A percentile compares a stretch with the other conserved stretches of the same genome.
Evolutionary conservation across 2,329 filamentous ascomycete genomes (phyloP).

Genomic region (Pleurostoma richardsiae): DNA sequence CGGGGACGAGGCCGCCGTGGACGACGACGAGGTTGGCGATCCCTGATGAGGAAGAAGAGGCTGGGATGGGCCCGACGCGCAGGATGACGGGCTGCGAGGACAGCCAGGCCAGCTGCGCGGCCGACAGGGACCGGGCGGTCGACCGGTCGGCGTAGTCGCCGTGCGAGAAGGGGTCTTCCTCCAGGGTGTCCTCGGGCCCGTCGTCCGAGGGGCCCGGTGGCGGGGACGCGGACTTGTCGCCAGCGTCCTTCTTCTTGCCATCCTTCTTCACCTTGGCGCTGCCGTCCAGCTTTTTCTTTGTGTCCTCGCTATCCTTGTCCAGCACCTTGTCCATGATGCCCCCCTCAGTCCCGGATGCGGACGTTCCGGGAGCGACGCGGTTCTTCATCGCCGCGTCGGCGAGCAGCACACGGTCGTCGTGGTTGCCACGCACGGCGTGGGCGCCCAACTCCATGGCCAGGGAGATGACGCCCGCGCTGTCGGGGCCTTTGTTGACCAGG

Average conservation of each 20-base stretch:
- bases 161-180: constrained; percentile 19
- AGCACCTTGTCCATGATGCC: constrained; percentile 10
- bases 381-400: constrained; percentile 40
- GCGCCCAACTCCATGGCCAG: constrained; percentile 69
- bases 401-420: constrained; percentile 82
- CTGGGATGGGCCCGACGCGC: constrained; percentile 57
- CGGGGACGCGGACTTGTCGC: not conserved
- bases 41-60: constrained; percentile 9
- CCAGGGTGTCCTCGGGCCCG: constrained; percentile 3
- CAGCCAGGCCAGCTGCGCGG: constrained; percentile 65
- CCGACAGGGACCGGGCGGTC: constrained; percentile 46
- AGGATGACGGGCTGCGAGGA: constrained; percentile 72
- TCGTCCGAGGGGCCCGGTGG: not conserved
- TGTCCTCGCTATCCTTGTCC: constrained; percentile 15
- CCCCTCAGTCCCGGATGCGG: constrained; percentile 5
- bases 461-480: constrained; percentile 72
- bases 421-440: constrained; percentile 83
- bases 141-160: constrained; percentile 40
- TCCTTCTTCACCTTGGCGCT: not conserved
- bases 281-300: not conserved
- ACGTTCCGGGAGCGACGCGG: constrained; percentile 21
- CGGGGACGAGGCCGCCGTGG: constrained; percentile 81
- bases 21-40: constrained; percentile 66
- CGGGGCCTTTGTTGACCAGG: constrained; percentile 80
- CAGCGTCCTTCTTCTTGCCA: not conserved